Base-by-base conservation (phyloP, 2,329 filamentous ascomycete species). In the Epichloe coenophiala region DNA sequence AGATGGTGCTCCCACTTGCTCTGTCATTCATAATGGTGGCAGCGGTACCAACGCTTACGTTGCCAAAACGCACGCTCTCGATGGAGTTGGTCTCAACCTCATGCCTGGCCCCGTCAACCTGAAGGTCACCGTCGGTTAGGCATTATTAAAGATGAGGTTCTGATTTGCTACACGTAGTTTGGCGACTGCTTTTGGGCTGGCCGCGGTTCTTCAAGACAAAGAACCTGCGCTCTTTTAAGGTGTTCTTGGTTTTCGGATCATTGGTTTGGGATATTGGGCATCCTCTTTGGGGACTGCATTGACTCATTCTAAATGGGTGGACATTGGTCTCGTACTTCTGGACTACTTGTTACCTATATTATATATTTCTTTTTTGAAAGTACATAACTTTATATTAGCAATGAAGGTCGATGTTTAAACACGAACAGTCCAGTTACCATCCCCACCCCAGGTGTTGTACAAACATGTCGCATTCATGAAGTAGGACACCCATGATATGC, bases 11-110 rank as follows among this genome's bases (percentile, higher is more conserved):
- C 27, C 23, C 41, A 65, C 62, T 54, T 76, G 72, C 67, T 71
- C 70, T 37, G 65, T 57, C 61, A 61, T 71, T 61, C 63, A 60
- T 58, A 51, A 59, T 19, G 63, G 62, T 50, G 67, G 67, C 39
- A 53, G 49, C 21, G 68, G 68, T 49, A 51, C 42, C 45, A 71
- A 69, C 56, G 66, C 69, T 45, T 72, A 68, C 63, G 55, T 63
- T 47, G 55, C 46, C 17, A 66, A 66, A 47, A 69, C 62, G 55
- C 63, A 70, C 57, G 64, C 52, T 35, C 31, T 50, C 1, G 70
- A 72, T 48, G 70, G 70, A 42, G 43, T 68, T 15, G 70, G 70
- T 43, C 64, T 70, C 56, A 72, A 72, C 63, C 47, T 68, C 48
- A 54, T 59, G 53, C 49, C 59, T 36, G 58, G 60, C 45, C 54